Base-by-base conservation (phyloP, 2,329 filamentous ascomycete species). In the Leptosphaerulina australis region DNA sequence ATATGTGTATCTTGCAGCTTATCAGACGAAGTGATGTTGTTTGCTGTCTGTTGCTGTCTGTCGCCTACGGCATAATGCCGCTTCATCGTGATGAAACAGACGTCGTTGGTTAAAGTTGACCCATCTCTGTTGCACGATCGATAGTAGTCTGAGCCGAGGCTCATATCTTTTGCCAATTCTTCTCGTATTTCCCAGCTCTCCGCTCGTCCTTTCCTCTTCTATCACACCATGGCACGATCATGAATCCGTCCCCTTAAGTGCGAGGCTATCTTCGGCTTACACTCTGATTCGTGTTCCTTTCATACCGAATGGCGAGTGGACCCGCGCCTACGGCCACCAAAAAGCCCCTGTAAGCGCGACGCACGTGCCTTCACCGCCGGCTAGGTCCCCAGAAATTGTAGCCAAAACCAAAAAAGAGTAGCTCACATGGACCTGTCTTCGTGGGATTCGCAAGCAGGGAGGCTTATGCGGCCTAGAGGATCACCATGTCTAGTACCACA, bases 221-320 rank as follows among this genome's bases (percentile, higher is more conserved):
- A 56, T 62, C 58, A 63, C 60, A 52, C 56, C 62, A 64, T 63
- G 40, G 41, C 36, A 41, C 55, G 36, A 58, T 47, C 40, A 14
- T 50, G 33, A 37, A 53, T 37, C 39, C 28, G 25, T 40, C 24
- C 26, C 22, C 30, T 46, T 53, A 24, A 44, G 46, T 44, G 30
- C 41, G 47, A 59, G 66, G 66, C 59, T 68, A 68, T 54, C 62
- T 60, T 66, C 66, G 66, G 67, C 67, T 68, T 64, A 66, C 46
- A 36, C 30, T 49, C 33, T 45, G 22, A 37, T 25, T 26, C 20
- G 15, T 8, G 24, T n/a, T n/a, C 14, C 33, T 24, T 20, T 51
- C 20, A 36, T 25, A 41, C 36, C 29, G 24, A 33, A 33, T 38
- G 18, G 26, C 17, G 15, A 37, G 41, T 31, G 36, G 18, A 24